Evolutionary conservation across 208 protist genomes (phyloP), one percentile per base, ranked within the genome.

Genomic region (Borovskyia barvae): DNA sequence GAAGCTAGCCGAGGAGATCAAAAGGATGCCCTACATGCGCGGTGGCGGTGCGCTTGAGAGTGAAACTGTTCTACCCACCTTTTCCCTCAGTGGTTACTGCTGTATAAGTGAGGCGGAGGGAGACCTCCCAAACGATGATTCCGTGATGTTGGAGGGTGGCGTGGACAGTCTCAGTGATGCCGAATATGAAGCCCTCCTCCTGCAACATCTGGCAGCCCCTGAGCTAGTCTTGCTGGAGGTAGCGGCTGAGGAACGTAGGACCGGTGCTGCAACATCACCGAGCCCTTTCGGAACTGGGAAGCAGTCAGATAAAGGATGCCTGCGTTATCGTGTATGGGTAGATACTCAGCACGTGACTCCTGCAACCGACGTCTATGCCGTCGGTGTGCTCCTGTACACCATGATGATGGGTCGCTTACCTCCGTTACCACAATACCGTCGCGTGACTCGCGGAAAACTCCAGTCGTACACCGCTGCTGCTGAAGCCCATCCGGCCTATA

Each of bases 361-460:
- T 6, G 66, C 66, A 1, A n/a, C 75, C 9, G 85, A 92, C 47
- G 57, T 66, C 46, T 92, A 77, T 66, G 67, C 72, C 11, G 45
- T 89, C 20, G 85, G 85, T 11, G 79, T 83, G 15, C 40, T 92
- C 39, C 59, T 86, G 30, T 89, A 80, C 43, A 66, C 69, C 40
- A 66, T 88, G 71, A 49, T 85, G 7, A 47, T 77, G 8, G 79
- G 80, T 1, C 74, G 60, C 1, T 45, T 66, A 12, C 76, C 71
- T 12, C 76, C 76, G 14, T 46, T 67, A 20, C 53, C 63, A n/a
- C 63, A 54, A 12, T 70, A 63, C 33, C 51, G 64, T 24, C 45
- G 48, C 19, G 58, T 28, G 7, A 12, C 50, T n/a, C 33, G 17
- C 30, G 30, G 6, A 3, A 35, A 46, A 7, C 9, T 14, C 5